Conservation (phyloP, 1,284 basidiomycete genomes). For the Ustilago esculenta region DNA sequence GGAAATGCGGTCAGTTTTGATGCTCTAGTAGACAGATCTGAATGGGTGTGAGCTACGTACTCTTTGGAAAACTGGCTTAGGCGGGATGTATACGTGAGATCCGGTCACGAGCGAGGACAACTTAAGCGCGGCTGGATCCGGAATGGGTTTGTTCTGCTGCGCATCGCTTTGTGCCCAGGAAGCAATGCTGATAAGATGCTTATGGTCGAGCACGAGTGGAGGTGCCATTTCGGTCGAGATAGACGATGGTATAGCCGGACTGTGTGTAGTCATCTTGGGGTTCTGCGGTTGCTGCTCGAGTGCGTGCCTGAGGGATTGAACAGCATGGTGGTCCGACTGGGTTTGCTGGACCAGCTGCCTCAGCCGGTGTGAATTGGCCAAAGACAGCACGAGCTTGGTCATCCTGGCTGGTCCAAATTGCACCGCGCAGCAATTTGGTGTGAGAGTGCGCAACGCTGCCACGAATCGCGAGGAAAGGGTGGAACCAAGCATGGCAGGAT, state of each 20-base stretch:
- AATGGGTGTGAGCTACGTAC: not conserved
- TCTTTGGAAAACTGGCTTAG: slow-evolving; percentile 26
- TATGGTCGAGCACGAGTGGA: slow-evolving; percentile 22
- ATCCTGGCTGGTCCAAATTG: too few species aligned
- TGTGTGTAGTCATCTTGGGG: slow-evolving; percentile 18
- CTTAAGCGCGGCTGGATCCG: slow-evolving; percentile 3
- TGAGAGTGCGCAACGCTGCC: too few species aligned
- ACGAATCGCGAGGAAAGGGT: too few species aligned
- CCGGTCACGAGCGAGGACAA: slow-evolving; percentile 23
- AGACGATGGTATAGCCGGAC: slow-evolving; percentile 20
- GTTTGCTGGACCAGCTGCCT: not conserved
- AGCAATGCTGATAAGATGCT: slow-evolving; percentile 15
- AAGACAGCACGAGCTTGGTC: slow-evolving; percentile 24
- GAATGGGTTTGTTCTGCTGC: not conserved
- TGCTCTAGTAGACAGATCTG: not conserved
- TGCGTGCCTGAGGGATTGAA: slow-evolving; percentile 13
- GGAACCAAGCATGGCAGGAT: too few species aligned
- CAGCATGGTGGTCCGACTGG: slow-evolving; percentile 4
- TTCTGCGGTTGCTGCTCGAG: slow-evolving; percentile 14
- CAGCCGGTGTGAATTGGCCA: slow-evolving; percentile 15
- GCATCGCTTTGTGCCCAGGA: slow-evolving; percentile 2
- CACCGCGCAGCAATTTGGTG: too few species aligned
- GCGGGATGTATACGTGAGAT: slow-evolving; percentile 22
- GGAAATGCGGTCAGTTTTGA: not conserved
- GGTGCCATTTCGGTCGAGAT: not conserved